Percentiles rank a stretch among this genome's conserved stretches.
Conservation (phyloP, 345 rosid genomes). For the Atalantia buxifolia region DNA sequence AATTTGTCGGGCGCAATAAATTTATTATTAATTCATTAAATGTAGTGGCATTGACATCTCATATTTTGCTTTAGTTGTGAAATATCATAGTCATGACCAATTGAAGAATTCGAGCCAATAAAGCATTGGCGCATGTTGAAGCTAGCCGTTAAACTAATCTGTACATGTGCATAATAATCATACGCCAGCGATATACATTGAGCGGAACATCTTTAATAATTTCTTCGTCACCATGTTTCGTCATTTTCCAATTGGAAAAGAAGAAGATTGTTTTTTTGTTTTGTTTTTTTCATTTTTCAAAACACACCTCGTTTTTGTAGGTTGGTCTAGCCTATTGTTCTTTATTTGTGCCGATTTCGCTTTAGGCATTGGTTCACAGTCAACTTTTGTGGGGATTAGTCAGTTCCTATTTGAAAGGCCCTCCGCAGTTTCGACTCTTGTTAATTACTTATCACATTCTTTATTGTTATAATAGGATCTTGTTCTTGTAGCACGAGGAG, state of each 20-base stretch:
- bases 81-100: not conserved
- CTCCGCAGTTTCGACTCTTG: not conserved
- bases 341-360: not conserved
- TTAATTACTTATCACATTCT: too few species aligned
- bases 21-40: not conserved
- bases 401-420: slow-evolving; percentile 7
- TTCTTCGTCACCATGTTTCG: too few species aligned
- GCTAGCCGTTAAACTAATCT: not conserved
- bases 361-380: not conserved
- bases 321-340: not conserved
- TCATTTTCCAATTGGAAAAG: too few species aligned
- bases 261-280: too few species aligned
- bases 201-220: too few species aligned
- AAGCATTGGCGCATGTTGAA: not conserved
- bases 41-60: not conserved
- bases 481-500: not conserved
- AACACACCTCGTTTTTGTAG: too few species aligned
- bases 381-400: slow-evolving; percentile 4
- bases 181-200: too few species aligned
- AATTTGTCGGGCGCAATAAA: not conserved
- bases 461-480: too few species aligned
- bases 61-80: not conserved
- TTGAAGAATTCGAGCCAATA: not conserved
- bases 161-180: not conserved
- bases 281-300: too few species aligned